Conservation (phyloP, 2,329 filamentous ascomycete species). For the Ophiocordyceps camponoti-floridani region DNA sequence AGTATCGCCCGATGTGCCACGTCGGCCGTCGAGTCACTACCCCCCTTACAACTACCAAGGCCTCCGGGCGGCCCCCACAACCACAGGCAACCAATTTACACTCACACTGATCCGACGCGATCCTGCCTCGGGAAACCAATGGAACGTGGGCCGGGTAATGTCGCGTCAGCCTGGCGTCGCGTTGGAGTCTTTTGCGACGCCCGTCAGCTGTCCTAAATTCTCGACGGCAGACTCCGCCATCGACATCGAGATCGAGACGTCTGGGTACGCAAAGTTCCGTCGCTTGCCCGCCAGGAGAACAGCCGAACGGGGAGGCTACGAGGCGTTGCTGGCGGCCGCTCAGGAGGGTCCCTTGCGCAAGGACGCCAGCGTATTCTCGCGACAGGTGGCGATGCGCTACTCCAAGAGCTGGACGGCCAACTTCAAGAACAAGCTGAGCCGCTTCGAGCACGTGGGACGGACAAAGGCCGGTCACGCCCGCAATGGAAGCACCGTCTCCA, state of each 20-base stretch:
- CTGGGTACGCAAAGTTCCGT: slow-evolving; percentile 40
- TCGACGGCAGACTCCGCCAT: slow-evolving; percentile 20
- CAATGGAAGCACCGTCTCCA: slow-evolving; percentile 13
- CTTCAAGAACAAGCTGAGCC: slow-evolving; percentile 25
- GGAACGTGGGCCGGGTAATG: slow-evolving; percentile 54
- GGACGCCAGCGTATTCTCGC: slow-evolving; percentile 23
- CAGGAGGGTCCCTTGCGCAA: slow-evolving; percentile 3
- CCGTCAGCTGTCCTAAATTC: background rate
- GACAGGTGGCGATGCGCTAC: slow-evolving; percentile 41
- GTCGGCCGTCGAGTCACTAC: slow-evolving; percentile 18
- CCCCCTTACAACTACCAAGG: slow-evolving; percentile 4
- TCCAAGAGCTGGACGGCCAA: slow-evolving; percentile 29
- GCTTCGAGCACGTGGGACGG: slow-evolving; percentile 11
- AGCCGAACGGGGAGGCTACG: slow-evolving; percentile 10
- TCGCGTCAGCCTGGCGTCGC: slow-evolving; percentile 29
- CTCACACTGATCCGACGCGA: slow-evolving; percentile 57
- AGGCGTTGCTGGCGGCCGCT: slow-evolving; percentile 5
- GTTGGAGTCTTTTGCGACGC: background rate
- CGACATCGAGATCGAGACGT: slow-evolving; percentile 32
- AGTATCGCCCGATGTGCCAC: slow-evolving; percentile 1
- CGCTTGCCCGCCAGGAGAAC: slow-evolving; percentile 23
- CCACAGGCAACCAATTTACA: slow-evolving; percentile 27
- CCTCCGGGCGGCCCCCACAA: slow-evolving; percentile 8
- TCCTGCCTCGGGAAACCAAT: slow-evolving; percentile 48
- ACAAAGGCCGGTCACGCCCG: slow-evolving; percentile 10